phyloP scores from a whole-genome alignment of 2,329 filamentous ascomycete genomes.

The Alternaria metachromatica region DNA sequence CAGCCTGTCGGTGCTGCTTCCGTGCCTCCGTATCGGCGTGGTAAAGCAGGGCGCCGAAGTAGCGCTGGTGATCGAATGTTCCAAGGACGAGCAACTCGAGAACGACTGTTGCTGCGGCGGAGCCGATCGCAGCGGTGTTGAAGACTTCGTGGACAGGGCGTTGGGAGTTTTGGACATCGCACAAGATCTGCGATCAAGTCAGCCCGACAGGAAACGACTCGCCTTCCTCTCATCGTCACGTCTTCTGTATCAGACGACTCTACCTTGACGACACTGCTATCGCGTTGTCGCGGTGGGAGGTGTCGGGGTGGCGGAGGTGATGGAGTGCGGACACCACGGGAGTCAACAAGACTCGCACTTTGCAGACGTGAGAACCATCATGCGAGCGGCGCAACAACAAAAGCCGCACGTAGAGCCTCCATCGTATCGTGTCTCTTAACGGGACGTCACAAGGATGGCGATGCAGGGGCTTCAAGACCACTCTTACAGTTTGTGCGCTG shows the following conservation, averaged over 20 bases:
- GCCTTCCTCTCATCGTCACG: neutral
- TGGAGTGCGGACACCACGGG: neutral
- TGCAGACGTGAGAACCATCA: neutral
- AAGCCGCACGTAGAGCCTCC: neutral
- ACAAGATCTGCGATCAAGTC: neutral
- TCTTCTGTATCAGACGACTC: neutral
- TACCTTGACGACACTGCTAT: neutral
- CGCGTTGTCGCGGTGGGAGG: neutral
- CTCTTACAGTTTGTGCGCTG: neutral
- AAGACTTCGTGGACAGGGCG: neutral
- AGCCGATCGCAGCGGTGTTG: neutral
- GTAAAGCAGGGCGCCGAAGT: neutral
- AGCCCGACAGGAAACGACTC: neutral
- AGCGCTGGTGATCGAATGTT: neutral
- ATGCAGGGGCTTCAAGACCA: neutral
- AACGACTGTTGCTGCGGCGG: neutral
- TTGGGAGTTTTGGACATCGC: neutral
- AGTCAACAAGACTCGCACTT: slow-evolving; percentile 3
- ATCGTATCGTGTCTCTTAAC: neutral
- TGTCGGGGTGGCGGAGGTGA: neutral
- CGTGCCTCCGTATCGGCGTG: neutral
- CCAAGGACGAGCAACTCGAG: neutral
- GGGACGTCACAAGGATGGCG: neutral
- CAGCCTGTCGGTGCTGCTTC: neutral
- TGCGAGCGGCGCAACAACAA: neutral